Evolutionary conservation across 306 rosid species (phyloP).

Genomic region (Malus asiatica): DNA sequence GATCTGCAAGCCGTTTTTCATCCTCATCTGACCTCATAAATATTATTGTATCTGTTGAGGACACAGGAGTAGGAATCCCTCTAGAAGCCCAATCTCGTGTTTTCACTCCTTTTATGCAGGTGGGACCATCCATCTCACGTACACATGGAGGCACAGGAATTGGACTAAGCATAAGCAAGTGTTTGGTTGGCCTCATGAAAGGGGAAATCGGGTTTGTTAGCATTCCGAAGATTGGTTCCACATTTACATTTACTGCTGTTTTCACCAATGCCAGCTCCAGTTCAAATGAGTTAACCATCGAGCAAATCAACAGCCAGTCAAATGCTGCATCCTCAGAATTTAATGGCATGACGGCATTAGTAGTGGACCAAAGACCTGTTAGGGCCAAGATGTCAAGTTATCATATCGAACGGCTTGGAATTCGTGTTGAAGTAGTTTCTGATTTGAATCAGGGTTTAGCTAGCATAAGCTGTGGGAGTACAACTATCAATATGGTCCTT

Average conservation of each 20-base stretch:
- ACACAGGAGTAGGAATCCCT: conserved; percentile 97
- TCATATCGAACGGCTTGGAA: conserved; percentile 83
- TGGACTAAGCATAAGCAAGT: conserved; percentile 95
- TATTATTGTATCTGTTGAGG: conserved; percentile 88
- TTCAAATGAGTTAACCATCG: conserved; percentile 43
- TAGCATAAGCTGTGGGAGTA: conserved; percentile 31
- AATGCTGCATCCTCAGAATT: conserved; percentile 53
- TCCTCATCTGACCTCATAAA: conserved; percentile 49
- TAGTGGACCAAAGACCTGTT: conserved; percentile 69
- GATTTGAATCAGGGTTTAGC: conserved; percentile 60
- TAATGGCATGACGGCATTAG: conserved; percentile 65
- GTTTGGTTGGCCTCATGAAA: conserved; percentile 89
- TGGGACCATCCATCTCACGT: conserved; percentile 78
- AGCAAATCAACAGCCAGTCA: conserved; percentile 49
- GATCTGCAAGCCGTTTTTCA: conserved; percentile 39
- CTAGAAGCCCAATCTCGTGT: conserved; percentile 56
- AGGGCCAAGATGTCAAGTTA: conserved; percentile 79
- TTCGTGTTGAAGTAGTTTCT: conserved; percentile 56
- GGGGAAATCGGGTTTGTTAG: conserved; percentile 94
- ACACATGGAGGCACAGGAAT: conserved; percentile 97
- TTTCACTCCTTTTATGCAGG: conserved; percentile 98
- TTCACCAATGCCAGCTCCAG: conserved; percentile 42
- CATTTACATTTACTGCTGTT: conserved; percentile 86
- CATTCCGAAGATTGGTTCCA: conserved; percentile 74
- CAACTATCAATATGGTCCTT: conserved; percentile 44